A percentile compares a stretch with the other conserved stretches of the same genome.
Evolutionary conservation across 2,329 filamentous ascomycete species (phyloP).

Genomic region (Sclerotinia spermophila): DNA sequence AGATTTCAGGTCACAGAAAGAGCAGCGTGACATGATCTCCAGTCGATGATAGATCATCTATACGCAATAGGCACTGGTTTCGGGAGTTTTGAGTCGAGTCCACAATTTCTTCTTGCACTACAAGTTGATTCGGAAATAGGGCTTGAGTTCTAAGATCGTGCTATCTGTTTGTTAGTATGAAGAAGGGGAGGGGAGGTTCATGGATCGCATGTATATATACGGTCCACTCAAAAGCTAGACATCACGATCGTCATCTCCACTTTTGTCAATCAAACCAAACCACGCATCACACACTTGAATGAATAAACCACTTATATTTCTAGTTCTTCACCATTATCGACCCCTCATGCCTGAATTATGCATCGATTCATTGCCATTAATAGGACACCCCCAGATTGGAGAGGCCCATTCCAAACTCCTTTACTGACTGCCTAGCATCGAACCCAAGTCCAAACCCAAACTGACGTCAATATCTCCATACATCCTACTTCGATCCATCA

Average conservation of each 20-base stretch:
- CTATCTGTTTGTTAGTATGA: too few relatives aligned
- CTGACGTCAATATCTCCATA: neutral
- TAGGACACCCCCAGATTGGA: neutral
- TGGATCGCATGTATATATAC: accelerated
- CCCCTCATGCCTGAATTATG: neutral
- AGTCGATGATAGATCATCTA: too few relatives aligned
- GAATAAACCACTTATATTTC: neutral
- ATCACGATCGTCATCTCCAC: neutral
- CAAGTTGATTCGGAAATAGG: too few relatives aligned
- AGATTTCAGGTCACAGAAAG: too few relatives aligned
- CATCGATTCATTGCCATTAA: neutral
- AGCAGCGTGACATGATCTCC: too few relatives aligned
- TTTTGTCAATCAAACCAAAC: neutral
- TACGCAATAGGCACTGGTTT: too few relatives aligned
- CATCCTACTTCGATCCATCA: neutral
- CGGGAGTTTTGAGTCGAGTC: too few relatives aligned
- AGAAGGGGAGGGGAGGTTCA: too few relatives aligned
- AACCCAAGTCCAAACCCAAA: neutral
- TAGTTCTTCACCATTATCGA: neutral
- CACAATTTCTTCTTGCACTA: too few relatives aligned
- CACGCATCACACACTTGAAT: neutral
- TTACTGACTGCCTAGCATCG: neutral
- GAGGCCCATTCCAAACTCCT: neutral
- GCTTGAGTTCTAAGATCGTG: too few relatives aligned
- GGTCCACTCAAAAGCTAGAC: neutral